Percentiles rank a stretch among this genome's conserved stretches.
Evolutionary conservation across 1,284 basidiomycete genomes (phyloP).

Genomic region (Apiotrichum veenhuisii): DNA sequence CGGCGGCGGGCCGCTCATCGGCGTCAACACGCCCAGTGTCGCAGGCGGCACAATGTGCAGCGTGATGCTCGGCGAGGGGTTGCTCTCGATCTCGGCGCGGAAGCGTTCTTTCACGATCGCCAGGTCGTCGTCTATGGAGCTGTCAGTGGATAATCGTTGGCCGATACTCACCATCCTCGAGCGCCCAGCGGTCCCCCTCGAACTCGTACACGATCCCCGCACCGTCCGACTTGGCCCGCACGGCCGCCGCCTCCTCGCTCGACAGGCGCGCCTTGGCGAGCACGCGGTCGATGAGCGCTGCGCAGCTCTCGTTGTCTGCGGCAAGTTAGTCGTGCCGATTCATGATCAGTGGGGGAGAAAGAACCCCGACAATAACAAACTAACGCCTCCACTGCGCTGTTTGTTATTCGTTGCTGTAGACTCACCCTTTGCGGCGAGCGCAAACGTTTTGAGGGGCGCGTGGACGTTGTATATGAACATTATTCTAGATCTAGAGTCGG

Average conservation of each 20-base stretch:
- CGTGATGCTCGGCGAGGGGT: slow-evolving; percentile 26
- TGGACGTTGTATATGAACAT: slow-evolving; percentile 49
- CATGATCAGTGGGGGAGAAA: too few relatives aligned
- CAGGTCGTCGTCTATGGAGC: slow-evolving; percentile 46
- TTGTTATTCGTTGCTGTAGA: not conserved
- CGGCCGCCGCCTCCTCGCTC: slow-evolving; percentile 9
- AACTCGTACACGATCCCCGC: slow-evolving; percentile 46
- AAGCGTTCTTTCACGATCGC: slow-evolving; percentile 48
- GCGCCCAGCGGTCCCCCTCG: slow-evolving; percentile 41
- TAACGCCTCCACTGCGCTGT: too few relatives aligned
- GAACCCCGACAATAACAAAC: too few relatives aligned
- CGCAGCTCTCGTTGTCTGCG: slow-evolving; percentile 35
- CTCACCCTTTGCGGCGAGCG: slow-evolving; percentile 18
- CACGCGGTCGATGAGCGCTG: slow-evolving; percentile 34
- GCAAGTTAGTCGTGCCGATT: not conserved
- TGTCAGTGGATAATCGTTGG: not conserved
- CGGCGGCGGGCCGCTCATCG: slow-evolving; percentile 5
- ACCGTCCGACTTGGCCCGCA: slow-evolving; percentile 28
- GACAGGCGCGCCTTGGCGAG: slow-evolving; percentile 28
- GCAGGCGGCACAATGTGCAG: slow-evolving; percentile 17
- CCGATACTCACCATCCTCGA: slow-evolving; percentile 47
- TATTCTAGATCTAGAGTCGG: too few relatives aligned
- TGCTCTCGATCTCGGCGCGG: slow-evolving; percentile 25
- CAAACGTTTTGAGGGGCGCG: slow-evolving; percentile 38
- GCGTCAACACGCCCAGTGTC: slow-evolving; percentile 10